Percentiles rank a stretch among this genome's conserved stretches.
phyloP scores from a whole-genome alignment of 1,139 yeast species.

The Suhomyces bolitotheri region DNA sequence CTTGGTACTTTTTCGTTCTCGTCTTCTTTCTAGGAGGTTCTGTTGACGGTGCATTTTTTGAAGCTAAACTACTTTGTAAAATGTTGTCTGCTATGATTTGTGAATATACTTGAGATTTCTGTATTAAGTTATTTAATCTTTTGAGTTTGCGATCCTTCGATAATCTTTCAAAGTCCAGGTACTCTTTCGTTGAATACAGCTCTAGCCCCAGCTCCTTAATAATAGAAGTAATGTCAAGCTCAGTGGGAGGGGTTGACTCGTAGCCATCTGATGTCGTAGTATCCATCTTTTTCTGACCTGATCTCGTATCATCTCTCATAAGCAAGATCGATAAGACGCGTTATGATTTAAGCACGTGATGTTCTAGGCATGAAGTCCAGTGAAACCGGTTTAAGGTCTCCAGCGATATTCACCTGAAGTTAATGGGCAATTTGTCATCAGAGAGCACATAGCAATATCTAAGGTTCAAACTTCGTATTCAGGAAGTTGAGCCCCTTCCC shows the following conservation, averaged over 20 bases:
- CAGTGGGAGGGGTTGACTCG: conserved; percentile 7
- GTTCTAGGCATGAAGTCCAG: no score
- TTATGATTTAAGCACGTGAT: no score
- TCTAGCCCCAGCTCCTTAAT: neutral
- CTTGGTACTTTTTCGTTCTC: conserved; percentile 16
- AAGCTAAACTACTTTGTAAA: conserved; percentile 44
- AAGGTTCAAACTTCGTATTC: no score
- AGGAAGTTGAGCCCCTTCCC: no score
- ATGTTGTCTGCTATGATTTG: conserved; percentile 79
- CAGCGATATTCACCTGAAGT: no score
- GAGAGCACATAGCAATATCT: no score
- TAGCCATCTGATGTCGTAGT: conserved; percentile 1
- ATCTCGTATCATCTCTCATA: no score
- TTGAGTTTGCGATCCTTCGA: conserved; percentile 51
- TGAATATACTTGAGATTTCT: conserved; percentile 81
- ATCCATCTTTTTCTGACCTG: no score
- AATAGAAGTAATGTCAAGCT: conserved; percentile 1
- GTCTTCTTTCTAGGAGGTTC: conserved; percentile 20
- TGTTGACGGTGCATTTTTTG: conserved; percentile 18
- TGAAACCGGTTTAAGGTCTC: no score
- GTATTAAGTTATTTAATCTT: conserved; percentile 68
- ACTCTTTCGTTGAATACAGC: conserved; percentile 26
- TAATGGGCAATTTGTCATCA: no score
- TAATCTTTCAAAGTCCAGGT: conserved; percentile 42
- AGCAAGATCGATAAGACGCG: no score